Evolutionary conservation across 345 rosid species (phyloP), one percentile per base, ranked within the genome.

Genomic region (Eutrema yunnanense): DNA sequence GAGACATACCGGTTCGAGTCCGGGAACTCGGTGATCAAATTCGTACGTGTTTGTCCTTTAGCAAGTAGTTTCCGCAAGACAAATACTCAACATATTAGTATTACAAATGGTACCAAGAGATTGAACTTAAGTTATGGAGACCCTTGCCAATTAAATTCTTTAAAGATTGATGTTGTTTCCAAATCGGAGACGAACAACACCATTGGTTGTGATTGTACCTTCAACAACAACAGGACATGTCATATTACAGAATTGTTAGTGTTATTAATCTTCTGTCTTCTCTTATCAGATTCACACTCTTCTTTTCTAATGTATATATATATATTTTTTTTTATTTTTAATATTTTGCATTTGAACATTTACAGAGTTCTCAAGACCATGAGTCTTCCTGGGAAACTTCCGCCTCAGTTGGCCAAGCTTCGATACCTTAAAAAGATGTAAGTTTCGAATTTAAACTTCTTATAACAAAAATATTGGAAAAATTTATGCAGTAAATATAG

Each of bases 221-320:
- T 66, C 14, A 51, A 51, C 60, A 46, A 51, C 60, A 46, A 48
- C 46, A 19, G 2, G 26, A 69, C 22, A 10, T 71, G 74, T n/a
- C 74, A 61, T 60, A 71, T 71, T 40, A 71, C 65, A 37, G 30
- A 12, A 1, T 0, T 71, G 74, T 71, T 4, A 71, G 74, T 71
- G 19, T 59, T 47, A 6, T 26, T 32, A 32, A 32, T 40, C 8
- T 47, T 56, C 9, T 19, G 1, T 38, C 44, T 30, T 12, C 12
- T 42, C 33, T 30, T 22, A 30, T 30, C 33, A 30, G 33, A 16
- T 19, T 16, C 52, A 7, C 2, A 19, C 29, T 16, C 52, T 48
- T 14, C 14, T 48, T 48, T 48, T 48, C 52, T 22, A 22, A 22
- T 22, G 26, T 22, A 22, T 22, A 19, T 19, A 19, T 19, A 19